Conservation (phyloP, 306 rosid species). For the Phaseolus lunatus region DNA sequence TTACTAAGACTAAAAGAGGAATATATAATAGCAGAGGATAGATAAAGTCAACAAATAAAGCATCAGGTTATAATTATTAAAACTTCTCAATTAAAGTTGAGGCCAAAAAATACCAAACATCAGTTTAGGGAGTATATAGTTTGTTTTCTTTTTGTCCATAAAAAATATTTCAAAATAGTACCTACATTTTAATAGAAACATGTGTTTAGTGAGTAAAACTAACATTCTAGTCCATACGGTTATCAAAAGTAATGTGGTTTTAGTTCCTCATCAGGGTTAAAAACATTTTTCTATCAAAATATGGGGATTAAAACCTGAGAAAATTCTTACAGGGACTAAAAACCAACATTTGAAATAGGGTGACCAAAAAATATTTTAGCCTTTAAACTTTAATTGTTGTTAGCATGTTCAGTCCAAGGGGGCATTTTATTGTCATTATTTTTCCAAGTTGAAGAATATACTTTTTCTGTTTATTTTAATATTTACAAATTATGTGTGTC, state of each 20-base stretch:
- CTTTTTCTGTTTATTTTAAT: slow-evolving; percentile 28
- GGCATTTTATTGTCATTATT: slow-evolving; percentile 12
- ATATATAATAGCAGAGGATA: slow-evolving; percentile 24
- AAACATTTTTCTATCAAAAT: neutral
- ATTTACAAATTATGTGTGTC: slow-evolving; percentile 7
- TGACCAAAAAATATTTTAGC: neutral
- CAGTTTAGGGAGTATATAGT: neutral
- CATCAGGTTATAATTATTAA: neutral
- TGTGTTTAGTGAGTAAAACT: neutral
- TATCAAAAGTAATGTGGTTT: neutral
- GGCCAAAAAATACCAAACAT: neutral
- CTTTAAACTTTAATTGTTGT: neutral
- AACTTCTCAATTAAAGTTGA: neutral
- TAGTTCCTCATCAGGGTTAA: neutral
- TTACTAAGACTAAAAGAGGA: slow-evolving; percentile 12
- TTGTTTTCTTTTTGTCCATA: neutral
- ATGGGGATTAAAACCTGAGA: neutral
- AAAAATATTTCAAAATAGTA: neutral
- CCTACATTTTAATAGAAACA: neutral
- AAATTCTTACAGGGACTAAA: neutral
- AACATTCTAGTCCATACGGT: neutral
- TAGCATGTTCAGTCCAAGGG: slow-evolving; percentile 12
- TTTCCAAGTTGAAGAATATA: neutral
- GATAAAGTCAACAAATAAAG: slow-evolving; percentile 16
- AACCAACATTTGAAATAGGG: neutral